phyloP scores from a whole-genome alignment of 2,329 filamentous ascomycete genomes.

The Hypoxylon sp. region DNA sequence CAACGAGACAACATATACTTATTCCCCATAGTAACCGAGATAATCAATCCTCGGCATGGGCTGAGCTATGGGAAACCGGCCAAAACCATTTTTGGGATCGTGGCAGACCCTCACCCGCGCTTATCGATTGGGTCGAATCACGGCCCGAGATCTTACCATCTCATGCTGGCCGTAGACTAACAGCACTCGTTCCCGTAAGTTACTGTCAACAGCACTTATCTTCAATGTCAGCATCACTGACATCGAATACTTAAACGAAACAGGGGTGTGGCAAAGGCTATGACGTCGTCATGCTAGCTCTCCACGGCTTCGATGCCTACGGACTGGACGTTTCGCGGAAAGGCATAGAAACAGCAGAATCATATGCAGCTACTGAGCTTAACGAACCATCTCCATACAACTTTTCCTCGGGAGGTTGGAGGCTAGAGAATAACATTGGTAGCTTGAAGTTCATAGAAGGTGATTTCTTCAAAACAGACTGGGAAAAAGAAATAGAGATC shows the following conservation, averaged over 20 bases:
- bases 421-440: background rate
- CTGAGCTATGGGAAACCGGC: slow-evolving; percentile 26
- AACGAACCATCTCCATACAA: slow-evolving; percentile 20
- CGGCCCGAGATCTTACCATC: slow-evolving; percentile 11
- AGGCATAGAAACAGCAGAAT: slow-evolving; percentile 17
- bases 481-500: slow-evolving; percentile 14
- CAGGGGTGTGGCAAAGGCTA: slow-evolving; percentile 35
- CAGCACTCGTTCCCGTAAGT: slow-evolving; percentile 29
- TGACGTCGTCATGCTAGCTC: slow-evolving; percentile 33
- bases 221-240: background rate
- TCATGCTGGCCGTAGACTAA: slow-evolving; percentile 1
- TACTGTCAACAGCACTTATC: background rate
- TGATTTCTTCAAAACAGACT: slow-evolving; percentile 31
- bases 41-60: slow-evolving; percentile 22
- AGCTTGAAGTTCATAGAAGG: slow-evolving; percentile 20
- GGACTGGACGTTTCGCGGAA: slow-evolving; percentile 29
- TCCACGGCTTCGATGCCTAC: slow-evolving; percentile 31
- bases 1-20: background rate
- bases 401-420: slow-evolving; percentile 2
- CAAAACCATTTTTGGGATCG: slow-evolving; percentile 28
- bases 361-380: slow-evolving; percentile 21
- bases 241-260: background rate
- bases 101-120: slow-evolving; percentile 27
- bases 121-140: slow-evolving; percentile 35
- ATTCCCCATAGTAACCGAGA: slow-evolving; percentile 2